These are phyloP conservation scores for Sporisorium exsertum DNA, from an alignment of 1,284 basidiomycete species.

Conservation along the genomic window DNA sequence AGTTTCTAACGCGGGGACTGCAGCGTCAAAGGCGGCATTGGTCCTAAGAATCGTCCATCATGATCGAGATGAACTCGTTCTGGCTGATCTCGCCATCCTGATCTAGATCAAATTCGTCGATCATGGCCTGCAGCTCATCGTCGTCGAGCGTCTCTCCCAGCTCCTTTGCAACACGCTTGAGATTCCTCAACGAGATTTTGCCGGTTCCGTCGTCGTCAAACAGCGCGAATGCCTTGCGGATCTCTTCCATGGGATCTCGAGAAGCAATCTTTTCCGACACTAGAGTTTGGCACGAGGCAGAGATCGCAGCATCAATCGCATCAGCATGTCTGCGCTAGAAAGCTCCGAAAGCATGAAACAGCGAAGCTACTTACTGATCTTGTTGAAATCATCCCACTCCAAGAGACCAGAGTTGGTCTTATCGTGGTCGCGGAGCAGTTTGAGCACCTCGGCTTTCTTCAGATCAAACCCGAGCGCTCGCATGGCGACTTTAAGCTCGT, in stretches of 20 bases:
- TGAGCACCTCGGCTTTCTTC: conserved; percentile 97
- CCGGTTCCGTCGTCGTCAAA: conserved; percentile 97
- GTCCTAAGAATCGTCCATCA: conserved; percentile 82
- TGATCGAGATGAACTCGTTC: conserved; percentile 92
- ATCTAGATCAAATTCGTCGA: conserved; percentile 99
- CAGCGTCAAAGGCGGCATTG: too few species aligned
- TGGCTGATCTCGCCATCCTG: conserved; percentile 97
- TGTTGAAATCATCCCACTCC: conserved; percentile 92
- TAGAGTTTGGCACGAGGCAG: conserved; percentile 69
- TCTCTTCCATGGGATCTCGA: conserved; percentile 95
- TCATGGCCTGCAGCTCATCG: conserved; percentile 99
- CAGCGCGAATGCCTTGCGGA: conserved; percentile 91
- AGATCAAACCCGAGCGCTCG: conserved; percentile 95
- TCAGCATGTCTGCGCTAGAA: neutral
- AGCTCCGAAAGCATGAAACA: neutral
- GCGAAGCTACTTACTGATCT: conserved; percentile 82
- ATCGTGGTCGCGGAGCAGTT: conserved; percentile 91
- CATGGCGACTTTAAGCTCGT: conserved; percentile 99
- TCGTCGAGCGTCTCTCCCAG: conserved; percentile 95
- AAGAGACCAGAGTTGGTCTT: conserved; percentile 89
- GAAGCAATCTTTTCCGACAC: conserved; percentile 94
- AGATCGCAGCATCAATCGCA: neutral
- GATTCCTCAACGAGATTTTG: conserved; percentile 90
- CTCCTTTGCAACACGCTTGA: conserved; percentile 94
- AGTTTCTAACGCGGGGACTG: too few species aligned